Evolutionary conservation across 768 basidiomycete species (phyloP), one percentile per base, ranked within the genome.

Genomic region (Trametes gibbosa): DNA sequence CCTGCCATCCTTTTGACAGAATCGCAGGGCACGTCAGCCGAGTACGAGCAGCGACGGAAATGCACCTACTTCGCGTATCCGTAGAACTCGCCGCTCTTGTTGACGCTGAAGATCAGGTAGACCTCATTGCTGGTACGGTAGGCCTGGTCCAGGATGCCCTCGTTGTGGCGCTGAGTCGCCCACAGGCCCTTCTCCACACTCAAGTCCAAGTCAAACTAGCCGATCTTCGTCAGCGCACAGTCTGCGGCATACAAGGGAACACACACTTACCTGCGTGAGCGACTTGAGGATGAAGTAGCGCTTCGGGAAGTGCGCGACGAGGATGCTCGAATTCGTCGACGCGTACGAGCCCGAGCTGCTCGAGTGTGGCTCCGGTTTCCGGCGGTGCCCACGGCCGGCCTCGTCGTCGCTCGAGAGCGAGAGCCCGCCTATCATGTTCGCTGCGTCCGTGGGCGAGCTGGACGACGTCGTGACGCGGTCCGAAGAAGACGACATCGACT

Each of bases 211-310:
- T 92, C 90, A 59, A 78, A 79, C 92, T 93, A n/a, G 66, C 4
- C 48, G 48, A 24, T 34, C 19, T n/a, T n/a, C 40, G 43, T 61
- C 21, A 29, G 9, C 23, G 12, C 25, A 6, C 16, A 19, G 13
- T 9, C 6, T 14, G 5, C 3, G 51, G 16, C n/a, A 50, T 23
- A 21, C 13, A 29, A 12, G 17, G 9, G 23, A 14, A 21, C 27
- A 14, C 19, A 34, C 24, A 59, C 37, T 63, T 53, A 90, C 93
- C 77, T 86, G 84, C 1, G 89, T 89, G 69, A 90, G 73, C 23
- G 90, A 92, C 73, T 96, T 95, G 67, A 96, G 81, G 59, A 98
- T 95, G 67, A 97, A 97, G 69, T 86, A 92, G n/a, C 95, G 85
- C 66, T 81, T 82, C 2, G 94, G 93, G 71, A 96, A 98, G 70